These are phyloP conservation scores for Exophiala dermatitidis DNA, from an alignment of 2,329 filamentous ascomycete genomes.

Conservation along the genomic window DNA sequence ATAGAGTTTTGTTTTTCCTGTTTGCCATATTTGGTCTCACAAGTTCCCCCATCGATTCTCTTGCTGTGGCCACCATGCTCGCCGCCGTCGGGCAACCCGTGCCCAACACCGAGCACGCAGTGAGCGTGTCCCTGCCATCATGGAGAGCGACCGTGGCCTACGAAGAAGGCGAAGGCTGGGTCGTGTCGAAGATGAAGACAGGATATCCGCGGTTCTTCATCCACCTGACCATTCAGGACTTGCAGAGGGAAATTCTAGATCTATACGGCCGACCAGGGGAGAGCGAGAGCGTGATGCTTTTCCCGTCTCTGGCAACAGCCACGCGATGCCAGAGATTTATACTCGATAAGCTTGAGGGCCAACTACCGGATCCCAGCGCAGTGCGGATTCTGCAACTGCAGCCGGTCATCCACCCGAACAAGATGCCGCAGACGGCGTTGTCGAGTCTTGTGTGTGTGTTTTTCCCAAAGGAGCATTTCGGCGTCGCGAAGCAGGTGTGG, in stretches of 20 bases:
- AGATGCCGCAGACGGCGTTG: conserved; percentile 40
- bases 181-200: conserved; percentile 75
- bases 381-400: conserved; percentile 57
- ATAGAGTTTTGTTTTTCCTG: too few species aligned
- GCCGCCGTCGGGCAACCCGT: conserved; percentile 59
- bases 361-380: conserved; percentile 38
- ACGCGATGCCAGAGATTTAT: conserved; percentile 69
- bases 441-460: conserved; percentile 64
- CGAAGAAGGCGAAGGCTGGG: conserved; percentile 84
- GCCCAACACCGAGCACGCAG: conserved; percentile 75
- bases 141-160: conserved; percentile 89
- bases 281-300: conserved; percentile 62
- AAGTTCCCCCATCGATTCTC: background rate
- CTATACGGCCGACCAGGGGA: conserved; percentile 53
- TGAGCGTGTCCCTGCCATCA: conserved; percentile 91
- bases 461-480: conserved; percentile 59
- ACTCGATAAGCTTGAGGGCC: conserved; percentile 48
- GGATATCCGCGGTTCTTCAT: conserved; percentile 96
- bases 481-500: conserved; percentile 88
- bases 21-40: background rate
- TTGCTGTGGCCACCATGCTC: conserved; percentile 15
- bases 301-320: conserved; percentile 66
- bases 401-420: conserved; percentile 50
- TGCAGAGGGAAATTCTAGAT: conserved; percentile 61
- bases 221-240: conserved; percentile 69